A percentile compares a stretch with the other conserved stretches of the same genome.
These are phyloP conservation scores for Wickerhamiella nectarea DNA, from an alignment of 805 yeast genomes.

Conservation along the genomic window DNA sequence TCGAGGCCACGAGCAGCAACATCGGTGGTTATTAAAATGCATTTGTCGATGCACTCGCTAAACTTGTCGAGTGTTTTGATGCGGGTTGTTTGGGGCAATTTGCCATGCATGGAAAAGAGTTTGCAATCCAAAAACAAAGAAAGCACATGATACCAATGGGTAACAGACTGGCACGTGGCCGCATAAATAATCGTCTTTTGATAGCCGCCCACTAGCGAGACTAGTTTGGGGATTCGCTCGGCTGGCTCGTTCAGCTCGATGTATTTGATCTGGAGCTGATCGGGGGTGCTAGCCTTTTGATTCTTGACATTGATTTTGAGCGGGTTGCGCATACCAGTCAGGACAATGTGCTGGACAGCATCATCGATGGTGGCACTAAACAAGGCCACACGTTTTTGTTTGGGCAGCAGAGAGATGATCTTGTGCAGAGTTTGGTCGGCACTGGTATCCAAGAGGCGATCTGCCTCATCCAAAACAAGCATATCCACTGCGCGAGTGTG, in stretches of 20 bases:
- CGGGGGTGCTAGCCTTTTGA: conserved; percentile 19
- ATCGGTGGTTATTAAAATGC: conserved; percentile 79
- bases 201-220: conserved; percentile 34
- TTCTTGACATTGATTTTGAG: conserved; percentile 64
- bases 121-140: conserved; percentile 21
- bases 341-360: conserved; percentile 65
- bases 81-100: conserved; percentile 67
- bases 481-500: conserved; percentile 54
- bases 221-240: conserved; percentile 40
- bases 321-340: conserved; percentile 87
- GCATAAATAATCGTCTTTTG: conserved; percentile 80
- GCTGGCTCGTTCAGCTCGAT: conserved; percentile 21
- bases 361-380: conserved; percentile 87
- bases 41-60: conserved; percentile 33
- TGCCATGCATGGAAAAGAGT: conserved; percentile 78
- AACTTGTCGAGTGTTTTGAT: conserved; percentile 56
- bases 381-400: conserved; percentile 84
- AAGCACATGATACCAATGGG: conserved; percentile 36
- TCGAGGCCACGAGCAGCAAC: conserved; percentile 98
- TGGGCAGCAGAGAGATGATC: conserved; percentile 60
- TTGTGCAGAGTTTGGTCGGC: conserved; percentile 55
- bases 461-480: conserved; percentile 85
- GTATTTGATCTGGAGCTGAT: conserved; percentile 52
- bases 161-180: conserved; percentile 80
- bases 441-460: conserved; percentile 65